Conservation (phyloP, 2,329 filamentous ascomycete genomes). For the Ceratocystis alfenasii region DNA sequence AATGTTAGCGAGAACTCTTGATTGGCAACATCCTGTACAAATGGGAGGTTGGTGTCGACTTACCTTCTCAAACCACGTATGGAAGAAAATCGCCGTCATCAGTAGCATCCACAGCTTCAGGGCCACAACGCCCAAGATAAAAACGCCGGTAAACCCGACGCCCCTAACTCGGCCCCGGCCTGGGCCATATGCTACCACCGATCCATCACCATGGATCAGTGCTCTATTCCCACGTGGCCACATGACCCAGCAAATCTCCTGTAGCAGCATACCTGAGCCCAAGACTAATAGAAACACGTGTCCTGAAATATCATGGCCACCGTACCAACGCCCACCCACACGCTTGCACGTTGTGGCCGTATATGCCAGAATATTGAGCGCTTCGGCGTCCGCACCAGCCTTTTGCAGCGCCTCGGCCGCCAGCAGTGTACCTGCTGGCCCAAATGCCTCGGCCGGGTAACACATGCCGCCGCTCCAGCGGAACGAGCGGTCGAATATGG, state of each 20-base stretch:
- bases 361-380: constrained; percentile 34
- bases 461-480: constrained; percentile 79
- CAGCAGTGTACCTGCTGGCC: constrained; percentile 9
- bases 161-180: constrained; percentile 34
- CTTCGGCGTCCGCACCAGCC: background rate
- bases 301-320: constrained; percentile 93
- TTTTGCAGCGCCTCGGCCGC: constrained; percentile 2
- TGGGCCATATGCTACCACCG: constrained; percentile 40
- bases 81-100: constrained; percentile 97
- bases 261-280: constrained; percentile 65
- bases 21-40: background rate
- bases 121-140: constrained; percentile 51
- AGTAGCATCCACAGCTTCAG: constrained; percentile 90
- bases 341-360: constrained; percentile 73
- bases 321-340: constrained; percentile 71
- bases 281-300: constrained; percentile 89
- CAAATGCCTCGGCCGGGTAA: constrained; percentile 39
- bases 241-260: constrained; percentile 60
- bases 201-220: constrained; percentile 54
- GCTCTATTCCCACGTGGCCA: constrained; percentile 49
- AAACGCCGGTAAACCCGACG: constrained; percentile 37
- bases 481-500: constrained; percentile 83
- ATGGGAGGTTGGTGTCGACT: constrained; percentile 25
- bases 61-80: constrained; percentile 97
- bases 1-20: constrained; percentile 24